Conservation (phyloP, 208 protist species). For the Leishmania lainsoni region DNA sequence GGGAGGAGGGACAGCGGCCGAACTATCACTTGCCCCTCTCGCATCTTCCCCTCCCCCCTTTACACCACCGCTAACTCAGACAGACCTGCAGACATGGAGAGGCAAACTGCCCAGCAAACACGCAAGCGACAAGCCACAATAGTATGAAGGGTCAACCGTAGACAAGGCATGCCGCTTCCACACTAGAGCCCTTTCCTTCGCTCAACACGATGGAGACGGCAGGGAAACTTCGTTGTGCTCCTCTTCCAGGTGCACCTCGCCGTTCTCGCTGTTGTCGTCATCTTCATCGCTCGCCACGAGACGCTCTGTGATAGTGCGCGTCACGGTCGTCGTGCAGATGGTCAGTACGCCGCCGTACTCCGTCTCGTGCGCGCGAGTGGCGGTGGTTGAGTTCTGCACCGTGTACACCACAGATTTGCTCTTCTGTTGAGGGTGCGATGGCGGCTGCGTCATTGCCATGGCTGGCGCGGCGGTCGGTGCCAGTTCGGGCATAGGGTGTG, state of each 20-base stretch:
- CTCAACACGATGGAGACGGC: background rate
- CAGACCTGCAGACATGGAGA: background rate
- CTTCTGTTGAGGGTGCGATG: background rate
- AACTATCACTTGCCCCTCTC: background rate
- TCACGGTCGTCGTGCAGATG: conserved; percentile 65
- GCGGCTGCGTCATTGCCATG: background rate
- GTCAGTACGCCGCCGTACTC: conserved; percentile 64
- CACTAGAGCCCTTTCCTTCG: background rate
- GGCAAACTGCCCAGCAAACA: background rate
- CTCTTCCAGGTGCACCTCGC: conserved; percentile 16
- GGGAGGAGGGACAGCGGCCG: background rate
- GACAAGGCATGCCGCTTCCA: background rate
- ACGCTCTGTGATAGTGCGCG: conserved; percentile 69
- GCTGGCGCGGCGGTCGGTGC: background rate
- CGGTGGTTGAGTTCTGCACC: conserved; percentile 48
- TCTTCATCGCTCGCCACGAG: conserved; percentile 62
- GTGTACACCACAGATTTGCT: conserved; percentile 37
- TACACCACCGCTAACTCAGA: background rate
- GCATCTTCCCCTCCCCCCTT: background rate
- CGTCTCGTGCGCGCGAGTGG: conserved; percentile 52
- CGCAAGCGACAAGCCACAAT: background rate
- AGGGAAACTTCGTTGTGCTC: background rate
- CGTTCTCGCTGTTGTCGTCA: conserved; percentile 42
- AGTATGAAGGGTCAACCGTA: background rate
- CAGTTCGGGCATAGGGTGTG: background rate